These are phyloP conservation scores for Populus pruinosa DNA, from an alignment of 345 rosid genomes.

Conservation along the genomic window DNA sequence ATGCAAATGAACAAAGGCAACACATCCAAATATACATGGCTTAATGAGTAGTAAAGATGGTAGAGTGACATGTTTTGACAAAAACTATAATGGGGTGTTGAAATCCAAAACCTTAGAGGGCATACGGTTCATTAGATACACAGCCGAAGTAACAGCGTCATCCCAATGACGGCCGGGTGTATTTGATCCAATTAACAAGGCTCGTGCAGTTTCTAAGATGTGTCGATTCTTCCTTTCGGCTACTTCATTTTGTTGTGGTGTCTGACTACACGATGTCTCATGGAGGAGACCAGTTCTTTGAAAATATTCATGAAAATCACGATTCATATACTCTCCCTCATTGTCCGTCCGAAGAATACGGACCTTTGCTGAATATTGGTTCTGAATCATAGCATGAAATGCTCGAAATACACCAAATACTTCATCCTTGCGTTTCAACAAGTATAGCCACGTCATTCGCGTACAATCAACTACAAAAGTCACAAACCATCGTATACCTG, in stretches of 20 bases:
- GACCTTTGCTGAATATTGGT: neutral
- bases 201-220: neutral
- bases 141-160: neutral
- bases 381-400: neutral
- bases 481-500: too few relatives aligned
- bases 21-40: neutral
- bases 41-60: neutral
- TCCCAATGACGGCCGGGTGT: neutral
- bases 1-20: neutral
- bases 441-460: too few relatives aligned
- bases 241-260: neutral
- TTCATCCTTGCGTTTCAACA: too few relatives aligned
- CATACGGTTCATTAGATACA: neutral
- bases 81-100: neutral
- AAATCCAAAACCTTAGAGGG: neutral
- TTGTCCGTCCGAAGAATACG: neutral
- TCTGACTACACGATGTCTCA: neutral
- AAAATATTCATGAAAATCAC: neutral
- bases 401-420: neutral
- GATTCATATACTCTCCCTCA: neutral
- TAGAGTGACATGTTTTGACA: neutral
- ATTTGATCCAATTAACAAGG: neutral
- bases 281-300: neutral
- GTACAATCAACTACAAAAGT: too few relatives aligned
- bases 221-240: neutral